A percentile compares a stretch with the other conserved stretches of the same genome.
Evolutionary conservation across 2,329 filamentous ascomycete genomes (phyloP).

Genomic region (Aspergillus calidoustus): DNA sequence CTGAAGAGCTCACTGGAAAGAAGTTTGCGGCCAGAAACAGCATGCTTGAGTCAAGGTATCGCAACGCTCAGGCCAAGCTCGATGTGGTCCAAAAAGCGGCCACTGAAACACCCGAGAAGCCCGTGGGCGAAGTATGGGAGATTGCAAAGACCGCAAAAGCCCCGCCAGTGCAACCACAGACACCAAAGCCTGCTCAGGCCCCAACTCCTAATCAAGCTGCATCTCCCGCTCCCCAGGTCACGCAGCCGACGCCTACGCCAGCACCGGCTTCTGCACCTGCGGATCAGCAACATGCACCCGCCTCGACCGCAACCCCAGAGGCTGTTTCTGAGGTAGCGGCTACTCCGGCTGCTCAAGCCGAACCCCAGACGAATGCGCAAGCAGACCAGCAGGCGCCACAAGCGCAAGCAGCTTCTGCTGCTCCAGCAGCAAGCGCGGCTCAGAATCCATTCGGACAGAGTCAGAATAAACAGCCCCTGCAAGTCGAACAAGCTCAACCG

Average conservation of each 20-base stretch:
- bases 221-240: conserved; percentile 22
- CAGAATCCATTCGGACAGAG: conserved; percentile 35
- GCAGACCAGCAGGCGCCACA: conserved; percentile 23
- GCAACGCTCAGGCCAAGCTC: conserved; percentile 70
- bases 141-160: conserved; percentile 72
- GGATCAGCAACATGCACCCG: conserved; percentile 12
- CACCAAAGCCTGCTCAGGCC: conserved; percentile 33
- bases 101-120: conserved; percentile 79
- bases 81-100: conserved; percentile 80
- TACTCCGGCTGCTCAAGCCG: conserved; percentile 6
- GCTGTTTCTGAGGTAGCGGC: conserved; percentile 9
- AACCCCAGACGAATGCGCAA: conserved; percentile 22
- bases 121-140: conserved; percentile 86
- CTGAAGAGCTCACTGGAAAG: conserved; percentile 74
- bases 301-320: conserved; percentile 3
- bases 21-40: conserved; percentile 76
- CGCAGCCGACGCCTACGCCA: conserved; percentile 20
- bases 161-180: conserved; percentile 42
- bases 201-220: conserved; percentile 26
- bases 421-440: conserved; percentile 18
- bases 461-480: conserved; percentile 25
- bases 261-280: conserved; percentile 16
- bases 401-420: conserved; percentile 26
- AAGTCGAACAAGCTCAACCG: not conserved
- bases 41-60: conserved; percentile 74